Evolutionary conservation across 805 yeast species (phyloP), one percentile per base, ranked within the genome.

Genomic region (Kazachstania bromeliacearum): DNA sequence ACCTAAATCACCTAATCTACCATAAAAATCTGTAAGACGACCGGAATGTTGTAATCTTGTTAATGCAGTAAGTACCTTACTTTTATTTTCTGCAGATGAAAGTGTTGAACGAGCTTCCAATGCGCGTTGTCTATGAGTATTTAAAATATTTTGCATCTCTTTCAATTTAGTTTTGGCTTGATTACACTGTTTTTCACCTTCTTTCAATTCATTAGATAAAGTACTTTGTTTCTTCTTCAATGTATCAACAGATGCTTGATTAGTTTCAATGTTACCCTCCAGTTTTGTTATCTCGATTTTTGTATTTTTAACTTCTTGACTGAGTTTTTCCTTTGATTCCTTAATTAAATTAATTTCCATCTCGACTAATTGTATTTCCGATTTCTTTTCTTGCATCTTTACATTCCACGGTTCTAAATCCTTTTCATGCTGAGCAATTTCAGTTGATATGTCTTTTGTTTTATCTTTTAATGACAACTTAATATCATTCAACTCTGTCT

Each of bases 1-100:
- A n/a, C 96, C 99, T 31, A 92, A 63, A 47, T 85, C 94, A 13
- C 98, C 99, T 12, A 92, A 63, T 43, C 96, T 68, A 0, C 97
- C 98, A 54, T 84, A 70, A 47, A 89, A 84, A 0, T 97, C 98
- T 5, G 64, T 63, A 17, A 94, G 72, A 48, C 95, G 70, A 5
- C 96, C 96, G 3, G 92, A 71, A 37, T 77, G 76, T 39, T 79
- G 79, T 26, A 92, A 61, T 43, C 80, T 72, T 39, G 68, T 63
- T 38, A 92, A 67, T 12, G 87, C 81, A 0, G 76, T 54, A 14
- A 87, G 64, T 4, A 92, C 94, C 40, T 76, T 73, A 47, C 73
- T 83, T 50, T 80, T 85, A 41, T 83, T 79, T 47, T 81, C 79
- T 12, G 65, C 63, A 15, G 63, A 71, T 2, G 73, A 64, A 8